Base-by-base conservation (phyloP, 2,329 filamentous ascomycete genomes). In the Pseudocercospora fuligena region DNA sequence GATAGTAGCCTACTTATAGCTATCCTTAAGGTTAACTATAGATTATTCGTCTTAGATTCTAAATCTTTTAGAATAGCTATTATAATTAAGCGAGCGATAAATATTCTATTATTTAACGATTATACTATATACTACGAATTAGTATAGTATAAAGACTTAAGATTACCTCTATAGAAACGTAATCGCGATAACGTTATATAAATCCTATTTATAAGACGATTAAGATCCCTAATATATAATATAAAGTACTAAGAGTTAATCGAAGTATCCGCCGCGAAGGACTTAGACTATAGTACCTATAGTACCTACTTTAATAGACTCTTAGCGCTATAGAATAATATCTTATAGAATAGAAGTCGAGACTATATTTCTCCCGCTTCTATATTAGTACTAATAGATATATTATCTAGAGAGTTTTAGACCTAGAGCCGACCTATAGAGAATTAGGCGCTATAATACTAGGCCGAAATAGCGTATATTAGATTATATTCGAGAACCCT, bases 151-250 rank as follows among this genome's bases (percentile, higher is more conserved):
- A 23, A 9, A 12, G 9, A 25, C 23, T 27, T 56, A 11, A 14
- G 27, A 16, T 25, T 51, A 12, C 70, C 70, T 46, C 70, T 69
- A 56, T 72, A 69, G 70, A 69, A 72, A 51, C 60, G 66, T 23
- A 33, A 56, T 19, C 25, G 51, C 25, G 11, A 56, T 8, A 64
- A 51, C 31, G 54, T 70, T 9, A 49, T 69, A 1, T 65, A 66
- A 27, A 69, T 70, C 9, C 69, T 69, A 5, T 70, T 61, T 62
- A 66, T 69, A 27, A 33, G 14, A 7, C 51, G 12, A n/a, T 6
- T 27, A 14, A 56, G 23, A 16, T 27, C 51, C 2, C 51, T 27
- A 1, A 16, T 56, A 27, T 12, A 12, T 12, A 12, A 31, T 3
- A 11, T 19, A 6, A 27, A 56, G 16, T 27, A 56, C 11, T 27